Evolutionary conservation across 352 stramenopile species (phyloP).

Genomic region (Albugo laibachii): DNA sequence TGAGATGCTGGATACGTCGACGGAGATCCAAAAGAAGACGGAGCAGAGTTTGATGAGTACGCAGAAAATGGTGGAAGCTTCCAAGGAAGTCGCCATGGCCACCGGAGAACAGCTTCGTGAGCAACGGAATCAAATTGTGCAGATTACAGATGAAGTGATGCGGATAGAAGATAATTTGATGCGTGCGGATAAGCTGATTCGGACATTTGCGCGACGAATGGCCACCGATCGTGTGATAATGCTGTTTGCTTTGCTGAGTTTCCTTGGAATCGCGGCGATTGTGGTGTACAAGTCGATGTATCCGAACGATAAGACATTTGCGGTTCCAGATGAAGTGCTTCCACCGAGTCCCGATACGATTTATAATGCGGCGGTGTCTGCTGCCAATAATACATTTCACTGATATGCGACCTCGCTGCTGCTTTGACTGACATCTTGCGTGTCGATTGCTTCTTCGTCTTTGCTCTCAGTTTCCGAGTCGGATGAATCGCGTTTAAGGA

Average conservation of each 20-base stretch:
- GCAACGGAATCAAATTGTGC: conserved; percentile 73
- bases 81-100: conserved; percentile 57
- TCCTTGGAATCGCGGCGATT: conserved; percentile 58
- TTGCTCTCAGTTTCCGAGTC: conserved; percentile 5
- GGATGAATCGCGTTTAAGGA: conserved; percentile 14
- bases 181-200: conserved; percentile 66
- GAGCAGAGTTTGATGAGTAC: conserved; percentile 69
- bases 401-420: conserved; percentile 4
- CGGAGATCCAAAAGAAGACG: conserved; percentile 72
- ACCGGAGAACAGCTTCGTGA: conserved; percentile 58
- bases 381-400: conserved; percentile 27
- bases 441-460: conserved; percentile 9
- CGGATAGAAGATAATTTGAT: conserved; percentile 60
- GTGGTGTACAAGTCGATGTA: conserved; percentile 70
- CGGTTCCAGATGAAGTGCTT: conserved; percentile 69
- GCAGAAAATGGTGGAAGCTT: conserved; percentile 72
- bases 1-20: conserved; percentile 49
- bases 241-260: conserved; percentile 58
- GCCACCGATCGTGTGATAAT: conserved; percentile 67
- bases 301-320: conserved; percentile 56
- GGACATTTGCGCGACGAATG: conserved; percentile 61
- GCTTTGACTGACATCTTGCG: conserved; percentile 6
- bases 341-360: conserved; percentile 43
- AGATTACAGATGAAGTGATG: conserved; percentile 77
- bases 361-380: conserved; percentile 57